Evolutionary conservation across 2,329 filamentous ascomycete species (phyloP).

Genomic region (Calonectria leucothoes): DNA sequence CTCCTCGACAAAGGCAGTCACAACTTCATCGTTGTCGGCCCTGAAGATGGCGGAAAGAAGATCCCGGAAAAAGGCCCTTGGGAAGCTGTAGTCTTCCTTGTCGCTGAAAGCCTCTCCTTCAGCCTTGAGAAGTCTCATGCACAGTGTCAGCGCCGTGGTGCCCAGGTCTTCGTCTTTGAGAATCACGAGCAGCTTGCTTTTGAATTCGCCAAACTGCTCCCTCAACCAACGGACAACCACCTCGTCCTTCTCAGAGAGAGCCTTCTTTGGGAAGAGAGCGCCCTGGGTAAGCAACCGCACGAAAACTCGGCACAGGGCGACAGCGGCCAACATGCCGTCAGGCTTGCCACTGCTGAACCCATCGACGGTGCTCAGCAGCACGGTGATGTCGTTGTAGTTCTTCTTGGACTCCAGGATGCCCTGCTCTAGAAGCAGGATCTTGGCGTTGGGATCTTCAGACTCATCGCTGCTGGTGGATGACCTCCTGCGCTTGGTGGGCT

Average conservation of each 20-base stretch:
- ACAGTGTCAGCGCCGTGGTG: constrained; percentile 78
- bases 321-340: constrained; percentile 75
- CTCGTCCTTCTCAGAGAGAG: constrained; percentile 76
- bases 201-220: constrained; percentile 79
- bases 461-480: constrained; percentile 61
- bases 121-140: constrained; percentile 87
- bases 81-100: constrained; percentile 76
- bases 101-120: constrained; percentile 74
- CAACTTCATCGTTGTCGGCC: constrained; percentile 67
- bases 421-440: constrained; percentile 80
- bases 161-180: constrained; percentile 74
- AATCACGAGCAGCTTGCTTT: constrained; percentile 69
- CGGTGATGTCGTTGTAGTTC: constrained; percentile 91
- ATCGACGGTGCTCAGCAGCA: constrained; percentile 70
- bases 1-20: constrained; percentile 80
- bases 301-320: constrained; percentile 89
- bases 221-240: constrained; percentile 84
- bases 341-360: constrained; percentile 59
- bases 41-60: constrained; percentile 73
- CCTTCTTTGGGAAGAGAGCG: constrained; percentile 73
- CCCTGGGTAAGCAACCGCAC: constrained; percentile 82
- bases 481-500: constrained; percentile 63
- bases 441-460: constrained; percentile 66
- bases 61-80: constrained; percentile 72
- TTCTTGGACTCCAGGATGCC: constrained; percentile 87